phyloP scores from a whole-genome alignment of 495 filamentous ascomycete species.

The Annulohypoxylon nitens region DNA sequence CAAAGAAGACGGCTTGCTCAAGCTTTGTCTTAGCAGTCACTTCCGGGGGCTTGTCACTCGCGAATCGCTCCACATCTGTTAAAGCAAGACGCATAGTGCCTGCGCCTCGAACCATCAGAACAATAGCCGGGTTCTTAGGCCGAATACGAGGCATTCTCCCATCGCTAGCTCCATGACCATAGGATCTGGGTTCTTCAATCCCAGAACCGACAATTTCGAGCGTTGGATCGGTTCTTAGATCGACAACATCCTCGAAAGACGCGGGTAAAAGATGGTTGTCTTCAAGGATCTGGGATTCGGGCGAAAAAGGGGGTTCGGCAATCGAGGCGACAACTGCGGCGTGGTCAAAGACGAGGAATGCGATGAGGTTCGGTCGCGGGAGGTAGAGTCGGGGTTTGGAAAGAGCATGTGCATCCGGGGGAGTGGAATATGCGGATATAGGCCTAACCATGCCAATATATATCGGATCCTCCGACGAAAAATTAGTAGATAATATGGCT shows the following conservation, averaged over 20 bases:
- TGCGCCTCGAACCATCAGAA: conserved; percentile 82
- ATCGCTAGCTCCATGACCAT: conserved; percentile 56
- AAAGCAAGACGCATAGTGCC: conserved; percentile 83
- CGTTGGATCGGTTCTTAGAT: conserved; percentile 76
- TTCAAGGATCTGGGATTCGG: conserved; percentile 76
- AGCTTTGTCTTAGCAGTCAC: conserved; percentile 88
- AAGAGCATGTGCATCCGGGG: conserved; percentile 54
- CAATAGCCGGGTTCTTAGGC: conserved; percentile 71
- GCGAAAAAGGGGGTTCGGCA: conserved; percentile 67
- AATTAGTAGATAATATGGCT: conserved; percentile 53
- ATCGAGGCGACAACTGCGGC: conserved; percentile 83
- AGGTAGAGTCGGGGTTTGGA: conserved; percentile 78
- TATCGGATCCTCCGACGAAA: conserved; percentile 45
- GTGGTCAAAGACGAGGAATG: conserved; percentile 83
- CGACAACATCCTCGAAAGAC: conserved; percentile 85
- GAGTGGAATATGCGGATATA: conserved; percentile 71
- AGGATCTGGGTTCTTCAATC: conserved; percentile 64
- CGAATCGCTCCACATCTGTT: conserved; percentile 65
- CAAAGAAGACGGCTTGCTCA: conserved; percentile 94
- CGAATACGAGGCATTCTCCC: conserved; percentile 61
- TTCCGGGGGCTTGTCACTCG: conserved; percentile 61
- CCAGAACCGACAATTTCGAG: conserved; percentile 73
- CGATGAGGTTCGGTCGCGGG: conserved; percentile 79
- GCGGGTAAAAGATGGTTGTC: conserved; percentile 69
- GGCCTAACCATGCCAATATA: conserved; percentile 69